Base-by-base conservation (phyloP, 140 eudicot species). In the Bidens hawaiensis region DNA sequence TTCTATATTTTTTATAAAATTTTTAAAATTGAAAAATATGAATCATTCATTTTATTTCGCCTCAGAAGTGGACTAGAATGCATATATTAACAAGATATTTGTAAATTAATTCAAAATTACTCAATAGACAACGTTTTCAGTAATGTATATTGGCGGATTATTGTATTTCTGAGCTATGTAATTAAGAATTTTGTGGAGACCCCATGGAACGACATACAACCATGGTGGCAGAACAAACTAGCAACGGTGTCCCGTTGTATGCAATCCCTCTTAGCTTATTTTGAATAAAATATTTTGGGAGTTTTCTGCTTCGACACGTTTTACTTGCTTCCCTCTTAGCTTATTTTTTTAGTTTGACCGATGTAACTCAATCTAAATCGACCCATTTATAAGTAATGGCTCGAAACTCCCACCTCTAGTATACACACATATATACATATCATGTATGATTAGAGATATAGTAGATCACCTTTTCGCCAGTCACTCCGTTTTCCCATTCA, bases 181-280 rank as follows among this genome's bases (percentile, higher is more conserved):
- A 16, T 75, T 78, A 17, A 87, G 88, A 70, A 69, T 41, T 83
- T 76, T 87, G 45, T 69, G 64, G 21, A 87, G 51, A 58, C 95
- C 95, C 95, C 95, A 87, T 22, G 95, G 95, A 72, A 87, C 95
- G 64, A 87, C 85, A 50, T 87, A 87, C 34, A 87, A 86, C 95
- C 95, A 87, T 41, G 88, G 25, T 23, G 95, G 83, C n/a, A 24
- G 4, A 62, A 28, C 58, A 48, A 41, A 47, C 15, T n/a, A 25
- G 11, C 52, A 69, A 34, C 13, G 43, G 25, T 47, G 21, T 9
- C 68, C 24, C 28, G 16, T 25, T 14, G 41, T 52, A 46, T 12
- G 38, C 46, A 12, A 10, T n/a, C n/a, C n/a, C n/a, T n/a, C n/a
- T n/a, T n/a, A n/a, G n/a, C n/a, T n/a, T n/a, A n/a, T n/a, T 25